phyloP scores from a whole-genome alignment of 75 land plant species.

The Chamaecyparis obtusa region DNA sequence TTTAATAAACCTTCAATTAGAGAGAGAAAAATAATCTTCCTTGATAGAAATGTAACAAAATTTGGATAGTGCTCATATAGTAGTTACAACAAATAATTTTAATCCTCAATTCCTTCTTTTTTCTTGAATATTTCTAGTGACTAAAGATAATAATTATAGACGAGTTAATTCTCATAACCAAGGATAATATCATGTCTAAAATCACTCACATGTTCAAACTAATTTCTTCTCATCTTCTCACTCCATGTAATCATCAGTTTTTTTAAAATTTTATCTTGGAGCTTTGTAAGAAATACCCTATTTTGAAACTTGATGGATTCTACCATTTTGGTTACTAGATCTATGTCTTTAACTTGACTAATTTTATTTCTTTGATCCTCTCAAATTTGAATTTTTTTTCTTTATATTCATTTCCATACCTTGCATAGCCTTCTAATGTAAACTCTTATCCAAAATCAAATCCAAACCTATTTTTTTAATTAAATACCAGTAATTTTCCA shows the following conservation, averaged over 20 bases:
- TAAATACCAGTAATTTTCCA: slow-evolving; percentile 9
- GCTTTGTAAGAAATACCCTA: background rate
- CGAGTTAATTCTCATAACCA: background rate
- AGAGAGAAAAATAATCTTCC: background rate
- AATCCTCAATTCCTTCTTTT: background rate
- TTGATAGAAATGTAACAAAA: background rate
- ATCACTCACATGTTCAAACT: background rate
- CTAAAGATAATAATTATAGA: background rate
- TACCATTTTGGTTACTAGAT: background rate
- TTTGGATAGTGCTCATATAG: background rate
- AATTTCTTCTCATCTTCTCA: background rate
- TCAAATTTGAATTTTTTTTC: too few species aligned
- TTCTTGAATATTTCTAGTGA: background rate
- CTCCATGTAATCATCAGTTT: background rate
- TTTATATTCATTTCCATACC: slow-evolving; percentile 81
- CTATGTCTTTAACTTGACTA: background rate
- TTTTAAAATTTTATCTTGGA: background rate
- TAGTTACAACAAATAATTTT: background rate
- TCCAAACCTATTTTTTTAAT: slow-evolving; percentile 38
- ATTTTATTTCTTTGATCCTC: background rate
- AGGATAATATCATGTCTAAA: background rate
- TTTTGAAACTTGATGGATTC: background rate
- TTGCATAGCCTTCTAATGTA: slow-evolving; percentile 64
- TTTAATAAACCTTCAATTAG: background rate
- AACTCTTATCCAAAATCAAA: slow-evolving; percentile 75